phyloP scores from a whole-genome alignment of 176 grass and related monocot genomes.

The Coix lacrymajobi region DNA sequence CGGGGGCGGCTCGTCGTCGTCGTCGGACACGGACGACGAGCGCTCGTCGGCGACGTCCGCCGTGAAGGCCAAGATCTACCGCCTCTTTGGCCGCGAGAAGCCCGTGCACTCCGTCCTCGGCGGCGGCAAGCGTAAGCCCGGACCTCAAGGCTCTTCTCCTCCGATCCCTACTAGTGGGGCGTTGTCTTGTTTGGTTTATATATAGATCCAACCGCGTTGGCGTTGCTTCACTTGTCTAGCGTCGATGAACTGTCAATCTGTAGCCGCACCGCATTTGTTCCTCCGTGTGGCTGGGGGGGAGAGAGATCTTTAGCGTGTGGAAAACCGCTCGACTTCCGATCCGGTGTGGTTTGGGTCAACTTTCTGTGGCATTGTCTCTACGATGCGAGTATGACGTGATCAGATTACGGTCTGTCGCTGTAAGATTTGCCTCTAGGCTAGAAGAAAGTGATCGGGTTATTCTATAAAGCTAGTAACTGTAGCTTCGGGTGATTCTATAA shows the following conservation, averaged over 20 bases:
- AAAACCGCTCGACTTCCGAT: background rate
- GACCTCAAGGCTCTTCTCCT: background rate
- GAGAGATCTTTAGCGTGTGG: background rate
- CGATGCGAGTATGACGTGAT: background rate
- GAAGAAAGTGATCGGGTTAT: background rate
- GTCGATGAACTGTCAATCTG: background rate
- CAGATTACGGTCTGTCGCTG: background rate
- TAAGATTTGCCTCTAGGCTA: background rate
- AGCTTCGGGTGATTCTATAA: background rate
- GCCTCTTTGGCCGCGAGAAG: constrained; percentile 58
- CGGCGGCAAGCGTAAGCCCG: constrained; percentile 44
- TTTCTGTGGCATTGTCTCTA: background rate
- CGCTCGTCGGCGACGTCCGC: constrained; percentile 2
- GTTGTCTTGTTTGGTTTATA: background rate
- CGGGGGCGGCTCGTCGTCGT: constrained; percentile 36
- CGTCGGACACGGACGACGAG: constrained; percentile 52
- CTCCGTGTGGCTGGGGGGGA: no score
- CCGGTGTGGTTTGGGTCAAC: background rate
- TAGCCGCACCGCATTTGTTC: background rate
- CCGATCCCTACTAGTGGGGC: background rate
- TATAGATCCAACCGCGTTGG: constrained; percentile 20
- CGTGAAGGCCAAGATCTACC: constrained; percentile 64
- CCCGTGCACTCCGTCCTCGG: constrained; percentile 62
- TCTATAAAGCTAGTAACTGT: background rate
- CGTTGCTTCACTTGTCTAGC: background rate